phyloP scores from a whole-genome alignment of 345 rosid species.

The Eucalyptus paniculata region DNA sequence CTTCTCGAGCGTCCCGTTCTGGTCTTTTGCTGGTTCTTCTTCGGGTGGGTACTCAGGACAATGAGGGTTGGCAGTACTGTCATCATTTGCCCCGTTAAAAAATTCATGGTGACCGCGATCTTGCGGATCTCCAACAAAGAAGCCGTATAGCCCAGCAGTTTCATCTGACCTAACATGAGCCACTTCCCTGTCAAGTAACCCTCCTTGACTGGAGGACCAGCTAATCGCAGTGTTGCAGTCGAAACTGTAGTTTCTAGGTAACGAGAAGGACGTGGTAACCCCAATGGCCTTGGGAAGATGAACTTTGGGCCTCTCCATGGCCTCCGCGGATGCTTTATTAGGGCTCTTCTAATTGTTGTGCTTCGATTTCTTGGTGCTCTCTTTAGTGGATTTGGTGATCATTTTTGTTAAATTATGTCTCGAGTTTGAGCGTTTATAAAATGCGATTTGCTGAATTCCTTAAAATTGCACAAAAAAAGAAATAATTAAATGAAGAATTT shows the following conservation, averaged over 20 bases:
- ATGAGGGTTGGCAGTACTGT: background rate
- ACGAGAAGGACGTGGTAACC: background rate
- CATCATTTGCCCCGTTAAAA: background rate
- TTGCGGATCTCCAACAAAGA: background rate
- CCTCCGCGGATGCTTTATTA: background rate
- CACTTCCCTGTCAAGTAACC: background rate
- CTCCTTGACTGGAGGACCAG: background rate
- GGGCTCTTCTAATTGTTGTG: background rate
- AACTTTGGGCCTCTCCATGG: constrained; percentile 4
- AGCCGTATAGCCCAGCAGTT: background rate
- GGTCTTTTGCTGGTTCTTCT: background rate
- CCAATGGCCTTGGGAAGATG: constrained; percentile 31
- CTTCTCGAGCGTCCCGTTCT: constrained; percentile 1
- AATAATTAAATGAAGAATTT: too few relatives aligned
- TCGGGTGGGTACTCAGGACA: background rate
- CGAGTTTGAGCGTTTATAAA: too few relatives aligned
- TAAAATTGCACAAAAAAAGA: too few relatives aligned
- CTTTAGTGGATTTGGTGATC: background rate
- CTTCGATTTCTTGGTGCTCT: background rate
- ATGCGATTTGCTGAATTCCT: too few relatives aligned
- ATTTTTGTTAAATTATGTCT: too few relatives aligned
- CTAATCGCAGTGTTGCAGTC: background rate
- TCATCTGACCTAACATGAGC: background rate
- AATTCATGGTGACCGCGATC: background rate
- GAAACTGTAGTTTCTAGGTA: background rate